phyloP scores from a whole-genome alignment of 2,329 filamentous ascomycete genomes.

The Arthrinium phaeospermum region DNA sequence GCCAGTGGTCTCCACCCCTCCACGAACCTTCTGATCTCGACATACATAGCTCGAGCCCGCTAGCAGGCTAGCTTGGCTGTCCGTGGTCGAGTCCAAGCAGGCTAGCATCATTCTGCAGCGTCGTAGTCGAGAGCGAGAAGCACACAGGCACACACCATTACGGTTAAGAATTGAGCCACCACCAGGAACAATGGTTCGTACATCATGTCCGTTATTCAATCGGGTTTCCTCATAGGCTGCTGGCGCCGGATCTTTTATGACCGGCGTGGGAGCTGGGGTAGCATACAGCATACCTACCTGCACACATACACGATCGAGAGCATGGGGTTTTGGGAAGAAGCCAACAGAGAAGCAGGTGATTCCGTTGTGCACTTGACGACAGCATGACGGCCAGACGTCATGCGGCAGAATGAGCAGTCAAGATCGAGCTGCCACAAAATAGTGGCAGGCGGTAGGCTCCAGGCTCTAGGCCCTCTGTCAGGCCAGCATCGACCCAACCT shows the following conservation, averaged over 20 bases:
- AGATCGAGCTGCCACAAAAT: background rate
- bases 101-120: background rate
- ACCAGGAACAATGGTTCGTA: background rate
- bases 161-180: background rate
- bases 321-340: background rate
- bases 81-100: constrained; percentile 2
- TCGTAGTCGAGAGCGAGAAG: background rate
- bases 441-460: background rate
- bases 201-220: background rate
- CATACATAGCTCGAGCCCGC: background rate
- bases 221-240: background rate
- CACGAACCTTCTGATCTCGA: constrained; percentile 14
- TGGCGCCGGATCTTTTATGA: background rate
- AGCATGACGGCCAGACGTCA: constrained; percentile 7
- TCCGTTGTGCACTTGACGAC: background rate
- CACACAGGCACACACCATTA: constrained; percentile 1
- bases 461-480: background rate
- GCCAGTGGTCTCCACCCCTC: constrained; percentile 7
- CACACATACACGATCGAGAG: background rate
- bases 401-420: background rate
- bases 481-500: constrained; percentile 4
- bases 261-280: background rate
- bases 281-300: background rate
- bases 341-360: background rate
- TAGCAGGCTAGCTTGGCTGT: background rate